Percentiles rank a stretch among this genome's conserved stretches.
These are phyloP conservation scores for Primulina tabacum DNA, from an alignment of 257 asterid genomes.

Conservation along the genomic window DNA sequence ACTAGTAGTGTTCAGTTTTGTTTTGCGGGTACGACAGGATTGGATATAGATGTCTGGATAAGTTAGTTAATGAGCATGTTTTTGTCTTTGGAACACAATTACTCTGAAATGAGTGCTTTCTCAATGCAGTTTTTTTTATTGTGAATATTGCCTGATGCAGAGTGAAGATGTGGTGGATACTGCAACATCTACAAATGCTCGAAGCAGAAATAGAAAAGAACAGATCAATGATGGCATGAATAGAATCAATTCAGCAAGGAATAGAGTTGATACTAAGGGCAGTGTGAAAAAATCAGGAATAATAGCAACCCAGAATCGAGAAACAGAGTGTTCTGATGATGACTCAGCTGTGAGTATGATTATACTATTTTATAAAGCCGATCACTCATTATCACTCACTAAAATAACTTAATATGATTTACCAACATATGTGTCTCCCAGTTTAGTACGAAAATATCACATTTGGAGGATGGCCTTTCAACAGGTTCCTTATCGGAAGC, in stretches of 20 bases:
- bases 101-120: neutral
- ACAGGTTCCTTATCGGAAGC: slow-evolving; percentile 65
- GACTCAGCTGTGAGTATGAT: slow-evolving; percentile 70
- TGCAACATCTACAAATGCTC: slow-evolving; percentile 20
- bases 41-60: neutral
- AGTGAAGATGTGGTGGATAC: slow-evolving; percentile 43
- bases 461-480: slow-evolving; percentile 68
- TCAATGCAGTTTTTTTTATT: slow-evolving; percentile 1
- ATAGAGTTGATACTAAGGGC: slow-evolving; percentile 30
- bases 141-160: slow-evolving; percentile 32
- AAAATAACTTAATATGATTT: slow-evolving; percentile 17
- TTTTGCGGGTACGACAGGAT: slow-evolving; percentile 2
- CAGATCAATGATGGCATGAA: slow-evolving; percentile 30
- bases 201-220: slow-evolving; percentile 33
- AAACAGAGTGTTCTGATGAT: slow-evolving; percentile 66
- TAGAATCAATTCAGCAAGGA: slow-evolving; percentile 34
- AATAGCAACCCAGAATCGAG: slow-evolving; percentile 30
- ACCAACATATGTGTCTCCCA: slow-evolving; percentile 27
- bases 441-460: slow-evolving; percentile 58
- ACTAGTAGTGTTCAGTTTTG: neutral
- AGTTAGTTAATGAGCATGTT: slow-evolving; percentile 12
- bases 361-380: slow-evolving; percentile 15
- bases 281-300: slow-evolving; percentile 32
- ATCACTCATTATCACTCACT: slow-evolving; percentile 6
- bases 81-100: slow-evolving; percentile 9